Evolutionary conservation across 1,284 basidiomycete species (phyloP), one percentile per base, ranked within the genome.

Genomic region (Moesziomyces sp.): DNA sequence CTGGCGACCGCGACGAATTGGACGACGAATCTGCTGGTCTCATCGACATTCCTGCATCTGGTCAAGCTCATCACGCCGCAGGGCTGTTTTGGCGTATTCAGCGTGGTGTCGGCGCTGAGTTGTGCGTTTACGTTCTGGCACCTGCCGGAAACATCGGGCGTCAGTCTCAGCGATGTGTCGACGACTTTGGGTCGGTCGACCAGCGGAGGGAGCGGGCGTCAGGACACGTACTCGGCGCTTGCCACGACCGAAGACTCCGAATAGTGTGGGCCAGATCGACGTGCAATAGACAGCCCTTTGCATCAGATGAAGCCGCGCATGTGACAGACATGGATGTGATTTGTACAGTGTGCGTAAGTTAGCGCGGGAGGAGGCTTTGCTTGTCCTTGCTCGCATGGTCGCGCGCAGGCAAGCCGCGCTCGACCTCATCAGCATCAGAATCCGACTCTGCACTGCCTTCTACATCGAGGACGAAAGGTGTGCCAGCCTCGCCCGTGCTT

Each of bases 1-100:
- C 43, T 79, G 26, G 72, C 79, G 3, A 77, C 73, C 4, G 77
- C 77, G 14, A 73, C 66, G 13, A 79, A 77, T 50, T 77, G 75
- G 75, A 63, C 52, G 10, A 65, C 75, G 2, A 77, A 77, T 30
- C 46, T 77, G 55, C 21, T 68, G 40, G 52, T 77, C 33, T 69
- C 67, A 6, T 58, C 70, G n/a, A 74, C 74, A 3, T 76, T 70
- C 33, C 45, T 74, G 40, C 66, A 74, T 30, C 35, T 74, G 33
- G 67, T 74, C 56, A 74, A 70, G 53, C 43, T 61, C 24, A 73
- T 78, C 23, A 69, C 62, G 3, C 64, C 77, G 3, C 44, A 52
- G 7, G 78, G 79, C 0, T 64, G 62, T 26, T 80, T 80, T 43
- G 69, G 61, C 24, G 19, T 79, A 10, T 80, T 71, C 42, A 53